A percentile compares a stretch with the other conserved stretches of the same genome.
Evolutionary conservation across 768 basidiomycete species (phyloP).

Genomic region (Tephrocybe sp.): DNA sequence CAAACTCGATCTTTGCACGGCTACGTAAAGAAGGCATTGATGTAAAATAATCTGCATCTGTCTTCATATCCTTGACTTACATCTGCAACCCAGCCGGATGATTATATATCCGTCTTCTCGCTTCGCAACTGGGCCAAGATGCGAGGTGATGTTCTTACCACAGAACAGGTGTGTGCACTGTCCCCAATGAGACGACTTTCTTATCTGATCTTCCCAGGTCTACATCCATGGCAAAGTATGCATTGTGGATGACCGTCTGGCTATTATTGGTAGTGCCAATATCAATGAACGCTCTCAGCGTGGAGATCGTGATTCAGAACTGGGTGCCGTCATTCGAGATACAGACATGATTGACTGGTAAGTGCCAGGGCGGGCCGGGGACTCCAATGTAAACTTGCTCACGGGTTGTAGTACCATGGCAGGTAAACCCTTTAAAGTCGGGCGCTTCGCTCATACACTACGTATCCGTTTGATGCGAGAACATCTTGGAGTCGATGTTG

Average conservation of each 20-base stretch:
- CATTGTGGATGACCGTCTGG: slow-evolving; percentile 93
- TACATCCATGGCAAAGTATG: slow-evolving; percentile 90
- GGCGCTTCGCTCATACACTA: slow-evolving; percentile 93
- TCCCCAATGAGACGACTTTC: background rate
- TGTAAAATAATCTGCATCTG: slow-evolving; percentile 37
- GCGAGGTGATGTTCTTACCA: slow-evolving; percentile 78
- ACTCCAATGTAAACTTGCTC: background rate
- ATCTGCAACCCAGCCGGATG: slow-evolving; percentile 68
- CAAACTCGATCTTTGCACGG: slow-evolving; percentile 87
- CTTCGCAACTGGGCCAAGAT: slow-evolving; percentile 94
- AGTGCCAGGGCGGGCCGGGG: slow-evolving; percentile 19
- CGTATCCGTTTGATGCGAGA: slow-evolving; percentile 95
- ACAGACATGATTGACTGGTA: slow-evolving; percentile 96
- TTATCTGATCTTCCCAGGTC: slow-evolving; percentile 45
- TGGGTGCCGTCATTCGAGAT: slow-evolving; percentile 90
- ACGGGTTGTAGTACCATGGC: slow-evolving; percentile 74
- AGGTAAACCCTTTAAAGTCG: slow-evolving; percentile 92
- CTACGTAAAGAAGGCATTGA: slow-evolving; percentile 87
- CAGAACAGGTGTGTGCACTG: slow-evolving; percentile 68
- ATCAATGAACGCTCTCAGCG: slow-evolving; percentile 96
- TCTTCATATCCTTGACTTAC: slow-evolving; percentile 9
- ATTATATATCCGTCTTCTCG: slow-evolving; percentile 90
- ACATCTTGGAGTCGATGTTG: slow-evolving; percentile 94
- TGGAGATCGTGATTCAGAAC: slow-evolving; percentile 95
- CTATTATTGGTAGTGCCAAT: slow-evolving; percentile 94